Evolutionary conservation across 2,329 filamentous ascomycete species (phyloP).

Genomic region (Chrysoporthe austroafricana): DNA sequence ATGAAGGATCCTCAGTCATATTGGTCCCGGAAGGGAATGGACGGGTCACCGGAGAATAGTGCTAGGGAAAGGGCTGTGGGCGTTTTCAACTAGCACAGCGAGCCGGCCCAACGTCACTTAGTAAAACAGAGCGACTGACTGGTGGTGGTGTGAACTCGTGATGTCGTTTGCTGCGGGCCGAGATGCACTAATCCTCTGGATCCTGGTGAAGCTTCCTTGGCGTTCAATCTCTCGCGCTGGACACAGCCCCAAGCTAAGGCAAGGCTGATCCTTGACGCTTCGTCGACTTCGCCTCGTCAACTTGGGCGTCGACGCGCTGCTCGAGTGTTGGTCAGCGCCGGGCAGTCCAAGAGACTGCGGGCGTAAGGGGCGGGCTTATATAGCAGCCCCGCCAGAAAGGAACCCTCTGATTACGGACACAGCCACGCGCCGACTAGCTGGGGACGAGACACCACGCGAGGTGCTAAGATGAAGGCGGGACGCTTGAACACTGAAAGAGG

Average conservation of each 20-base stretch:
- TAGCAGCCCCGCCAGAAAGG: neutral
- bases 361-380: neutral
- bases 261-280: too few species aligned
- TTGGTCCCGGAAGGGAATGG: neutral
- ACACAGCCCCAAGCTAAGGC: too few species aligned
- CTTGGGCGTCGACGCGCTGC: too few species aligned
- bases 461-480: too few species aligned
- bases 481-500: too few species aligned
- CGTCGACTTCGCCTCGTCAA: too few species aligned
- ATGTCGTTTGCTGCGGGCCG: neutral
- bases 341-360: neutral
- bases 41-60: neutral
- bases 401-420: neutral
- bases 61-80: neutral
- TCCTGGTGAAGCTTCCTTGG: neutral
- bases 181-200: neutral
- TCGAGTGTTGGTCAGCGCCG: too few species aligned
- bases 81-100: too few species aligned
- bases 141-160: neutral
- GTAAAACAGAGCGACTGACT: too few species aligned
- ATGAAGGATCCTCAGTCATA: slow-evolving; percentile 14
- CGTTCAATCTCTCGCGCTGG: too few species aligned
- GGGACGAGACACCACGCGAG: neutral
- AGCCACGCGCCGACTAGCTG: neutral
- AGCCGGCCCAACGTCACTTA: too few species aligned